phyloP scores from a whole-genome alignment of 495 filamentous ascomycete genomes.

The Letharia columbiana region DNA sequence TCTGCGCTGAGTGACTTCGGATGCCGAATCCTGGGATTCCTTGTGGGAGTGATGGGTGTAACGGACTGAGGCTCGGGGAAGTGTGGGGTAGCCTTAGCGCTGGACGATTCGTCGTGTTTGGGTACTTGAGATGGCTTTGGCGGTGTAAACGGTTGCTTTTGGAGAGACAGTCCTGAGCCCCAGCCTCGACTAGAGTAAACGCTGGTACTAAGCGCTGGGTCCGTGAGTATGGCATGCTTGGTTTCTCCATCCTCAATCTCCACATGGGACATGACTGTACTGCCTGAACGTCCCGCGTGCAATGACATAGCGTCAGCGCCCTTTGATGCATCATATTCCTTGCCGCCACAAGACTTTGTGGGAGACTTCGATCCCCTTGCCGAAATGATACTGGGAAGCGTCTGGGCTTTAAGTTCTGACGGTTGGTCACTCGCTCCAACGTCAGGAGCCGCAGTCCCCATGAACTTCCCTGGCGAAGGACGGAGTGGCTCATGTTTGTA shows the following conservation, averaged over 20 bases:
- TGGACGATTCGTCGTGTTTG: neutral
- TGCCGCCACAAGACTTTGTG: neutral
- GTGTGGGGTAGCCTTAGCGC: neutral
- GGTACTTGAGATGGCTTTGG: neutral
- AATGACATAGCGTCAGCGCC: neutral
- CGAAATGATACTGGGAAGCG: neutral
- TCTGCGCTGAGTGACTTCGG: constrained; percentile 4
- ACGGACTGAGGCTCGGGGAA: neutral
- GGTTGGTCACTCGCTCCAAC: neutral
- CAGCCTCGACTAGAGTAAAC: neutral
- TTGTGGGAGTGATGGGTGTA: neutral
- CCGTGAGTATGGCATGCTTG: neutral
- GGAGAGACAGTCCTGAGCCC: neutral
- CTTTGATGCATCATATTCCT: neutral
- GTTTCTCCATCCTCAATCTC: neutral
- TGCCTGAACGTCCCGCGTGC: neutral
- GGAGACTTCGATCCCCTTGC: neutral
- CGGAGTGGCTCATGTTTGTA: neutral
- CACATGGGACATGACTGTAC: neutral
- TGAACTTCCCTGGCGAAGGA: neutral
- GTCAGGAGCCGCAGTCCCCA: neutral
- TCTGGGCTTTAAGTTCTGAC: neutral
- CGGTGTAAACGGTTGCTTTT: neutral
- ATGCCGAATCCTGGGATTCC: neutral
- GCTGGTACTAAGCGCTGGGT: neutral